phyloP scores from a whole-genome alignment of 805 yeast species.

The Metschnikowia aberdeeniae region DNA sequence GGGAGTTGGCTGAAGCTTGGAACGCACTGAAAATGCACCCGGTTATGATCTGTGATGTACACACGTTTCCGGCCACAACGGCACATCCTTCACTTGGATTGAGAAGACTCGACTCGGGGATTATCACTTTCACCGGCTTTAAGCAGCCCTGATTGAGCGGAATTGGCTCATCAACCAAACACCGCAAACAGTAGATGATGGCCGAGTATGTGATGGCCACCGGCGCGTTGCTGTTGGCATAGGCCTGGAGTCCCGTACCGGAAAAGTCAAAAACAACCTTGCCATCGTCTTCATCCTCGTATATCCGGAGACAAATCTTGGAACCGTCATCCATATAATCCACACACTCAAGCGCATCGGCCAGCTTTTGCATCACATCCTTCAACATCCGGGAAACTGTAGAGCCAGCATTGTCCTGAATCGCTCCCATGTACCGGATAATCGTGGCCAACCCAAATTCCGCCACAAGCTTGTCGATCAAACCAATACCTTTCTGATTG shows the following conservation, averaged over 20 bases:
- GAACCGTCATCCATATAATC: conserved; percentile 86
- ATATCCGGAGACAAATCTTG: conserved; percentile 51
- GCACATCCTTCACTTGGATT: conserved; percentile 85
- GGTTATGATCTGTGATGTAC: conserved; percentile 90
- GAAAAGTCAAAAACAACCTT: conserved; percentile 75
- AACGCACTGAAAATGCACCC: conserved; percentile 87
- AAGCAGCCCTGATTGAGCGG: conserved; percentile 94
- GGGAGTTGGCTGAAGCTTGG: conserved; percentile 88
- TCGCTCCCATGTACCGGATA: conserved; percentile 17
- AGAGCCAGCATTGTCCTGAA: conserved; percentile 19
- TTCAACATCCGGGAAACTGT: conserved; percentile 17
- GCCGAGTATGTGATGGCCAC: conserved; percentile 87
- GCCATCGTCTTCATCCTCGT: conserved; percentile 45
- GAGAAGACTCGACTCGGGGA: conserved; percentile 40
- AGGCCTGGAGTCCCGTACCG: conserved; percentile 83
- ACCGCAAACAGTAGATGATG: conserved; percentile 78
- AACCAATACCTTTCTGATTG: conserved; percentile 15
- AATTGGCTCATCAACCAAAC: conserved; percentile 79
- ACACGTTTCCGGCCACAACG: conserved; percentile 87
- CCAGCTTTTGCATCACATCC: conserved; percentile 18
- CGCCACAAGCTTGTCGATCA: conserved; percentile 15
- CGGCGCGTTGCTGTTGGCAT: conserved; percentile 92
- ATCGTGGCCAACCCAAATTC: conserved; percentile 18
- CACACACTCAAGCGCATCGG: conserved; percentile 15
- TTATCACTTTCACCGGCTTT: conserved; percentile 62